Evolutionary conservation across 495 filamentous ascomycete species (phyloP).

Genomic region (Apodospora peruviana): DNA sequence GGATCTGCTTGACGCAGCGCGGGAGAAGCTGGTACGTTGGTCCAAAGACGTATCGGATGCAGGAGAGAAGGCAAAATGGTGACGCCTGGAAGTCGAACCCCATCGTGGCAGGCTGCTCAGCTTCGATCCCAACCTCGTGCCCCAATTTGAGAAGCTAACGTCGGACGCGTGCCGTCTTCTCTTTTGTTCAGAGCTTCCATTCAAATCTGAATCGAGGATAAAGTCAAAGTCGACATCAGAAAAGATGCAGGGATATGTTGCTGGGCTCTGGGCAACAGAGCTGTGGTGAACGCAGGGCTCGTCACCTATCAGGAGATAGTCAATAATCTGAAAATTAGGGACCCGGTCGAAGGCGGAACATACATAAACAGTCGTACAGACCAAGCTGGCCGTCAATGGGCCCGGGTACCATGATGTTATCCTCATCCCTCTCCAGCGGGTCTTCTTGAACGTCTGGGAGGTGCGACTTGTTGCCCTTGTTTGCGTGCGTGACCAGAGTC

Average conservation of each 20-base stretch:
- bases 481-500: constrained; percentile 28
- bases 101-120: constrained; percentile 69
- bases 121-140: constrained; percentile 61
- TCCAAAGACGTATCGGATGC: constrained; percentile 44
- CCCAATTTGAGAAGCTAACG: constrained; percentile 55
- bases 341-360: constrained; percentile 14
- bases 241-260: constrained; percentile 24
- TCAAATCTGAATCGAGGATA: constrained; percentile 55
- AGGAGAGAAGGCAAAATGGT: constrained; percentile 39
- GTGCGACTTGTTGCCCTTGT: constrained; percentile 40
- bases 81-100: constrained; percentile 50
- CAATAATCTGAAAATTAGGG: too few relatives aligned
- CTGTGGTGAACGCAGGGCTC: constrained; percentile 37
- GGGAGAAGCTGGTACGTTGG: constrained; percentile 32
- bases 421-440: constrained; percentile 47
- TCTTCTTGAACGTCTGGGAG: constrained; percentile 53
- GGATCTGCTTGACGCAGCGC: constrained; percentile 57
- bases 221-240: constrained; percentile 50
- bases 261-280: constrained; percentile 31
- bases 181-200: constrained; percentile 46
- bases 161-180: constrained; percentile 57
- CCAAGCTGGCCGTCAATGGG: constrained; percentile 26
- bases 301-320: constrained; percentile 32
- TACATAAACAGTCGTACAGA: constrained; percentile 51
- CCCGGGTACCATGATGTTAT: constrained; percentile 41